Conservation (phyloP, 176 grass and related monocot species). For the Guadua angustifolia region DNA sequence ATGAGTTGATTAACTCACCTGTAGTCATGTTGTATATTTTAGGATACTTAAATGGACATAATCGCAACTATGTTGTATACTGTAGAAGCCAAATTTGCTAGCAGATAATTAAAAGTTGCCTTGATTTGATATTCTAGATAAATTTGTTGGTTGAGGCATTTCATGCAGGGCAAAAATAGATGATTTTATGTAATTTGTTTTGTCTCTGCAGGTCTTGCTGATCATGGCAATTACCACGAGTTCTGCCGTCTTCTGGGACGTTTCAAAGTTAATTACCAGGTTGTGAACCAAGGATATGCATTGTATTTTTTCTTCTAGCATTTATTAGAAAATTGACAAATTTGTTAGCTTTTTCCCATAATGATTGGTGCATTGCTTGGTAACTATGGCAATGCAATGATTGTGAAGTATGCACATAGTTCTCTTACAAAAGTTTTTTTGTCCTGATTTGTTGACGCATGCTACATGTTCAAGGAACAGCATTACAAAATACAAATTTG, state of each 20-base stretch:
- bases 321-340: not conserved
- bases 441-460: not conserved
- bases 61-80: conserved; percentile 2
- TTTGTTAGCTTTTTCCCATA: not conserved
- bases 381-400: not conserved
- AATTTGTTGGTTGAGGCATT: conserved; percentile 6
- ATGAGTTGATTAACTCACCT: conserved; percentile 20
- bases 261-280: conserved; percentile 99
- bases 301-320: conserved; percentile 13
- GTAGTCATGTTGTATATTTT: not conserved
- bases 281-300: conserved; percentile 26
- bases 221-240: conserved; percentile 99
- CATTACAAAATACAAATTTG: not conserved
- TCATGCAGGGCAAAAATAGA: conserved; percentile 10
- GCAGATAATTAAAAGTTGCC: not conserved
- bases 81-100: conserved; percentile 26
- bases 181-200: conserved; percentile 36
- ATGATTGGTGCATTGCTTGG: not conserved
- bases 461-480: conserved; percentile 2
- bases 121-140: conserved; percentile 31
- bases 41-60: not conserved
- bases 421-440: not conserved
- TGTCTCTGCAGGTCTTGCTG: conserved; percentile 75
- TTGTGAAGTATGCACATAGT: not conserved
- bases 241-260: conserved; percentile 95